Percentiles rank a stretch among this genome's conserved stretches.
Evolutionary conservation across 495 filamentous ascomycete species (phyloP).

Genomic region (Penicillium antarcticum): DNA sequence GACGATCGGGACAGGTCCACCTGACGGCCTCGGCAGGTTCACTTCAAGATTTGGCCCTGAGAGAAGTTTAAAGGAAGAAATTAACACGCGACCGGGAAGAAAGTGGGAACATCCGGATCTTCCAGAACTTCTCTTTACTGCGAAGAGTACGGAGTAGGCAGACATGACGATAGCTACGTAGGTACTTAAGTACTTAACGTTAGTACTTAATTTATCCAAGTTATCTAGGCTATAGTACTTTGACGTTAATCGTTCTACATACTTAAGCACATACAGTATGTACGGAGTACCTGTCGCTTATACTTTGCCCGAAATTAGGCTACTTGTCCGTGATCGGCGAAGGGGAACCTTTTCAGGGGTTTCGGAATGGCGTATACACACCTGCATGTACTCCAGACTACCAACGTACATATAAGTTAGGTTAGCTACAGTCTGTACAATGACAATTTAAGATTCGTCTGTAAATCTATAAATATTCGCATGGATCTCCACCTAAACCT

Average conservation of each 20-base stretch:
- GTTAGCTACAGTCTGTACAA: too few species aligned
- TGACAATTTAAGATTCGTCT: conserved; percentile 3
- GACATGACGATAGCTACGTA: neutral
- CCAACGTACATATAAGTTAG: too few species aligned
- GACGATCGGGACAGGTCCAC: conserved; percentile 26
- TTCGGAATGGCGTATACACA: neutral
- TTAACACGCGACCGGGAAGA: conserved; percentile 2
- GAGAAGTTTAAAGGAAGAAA: neutral
- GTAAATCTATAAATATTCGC: conserved; percentile 8
- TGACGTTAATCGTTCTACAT: too few species aligned
- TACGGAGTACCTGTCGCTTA: neutral
- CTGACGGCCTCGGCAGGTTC: conserved; percentile 22
- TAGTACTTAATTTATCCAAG: neutral
- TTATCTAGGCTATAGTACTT: too few species aligned
- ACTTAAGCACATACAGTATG: neutral
- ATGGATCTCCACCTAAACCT: conserved; percentile 7
- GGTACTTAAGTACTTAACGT: neutral
- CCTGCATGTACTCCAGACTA: too few species aligned
- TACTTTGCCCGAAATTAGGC: neutral
- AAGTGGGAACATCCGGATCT: conserved; percentile 8
- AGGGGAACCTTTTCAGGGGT: conserved; percentile 7
- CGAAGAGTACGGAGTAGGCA: too few species aligned
- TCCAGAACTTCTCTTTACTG: neutral
- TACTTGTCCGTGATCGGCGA: conserved; percentile 3
- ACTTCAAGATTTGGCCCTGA: neutral